These are phyloP conservation scores for Fusarium sp. DNA, from an alignment of 2,329 filamentous ascomycete genomes.

Conservation along the genomic window DNA sequence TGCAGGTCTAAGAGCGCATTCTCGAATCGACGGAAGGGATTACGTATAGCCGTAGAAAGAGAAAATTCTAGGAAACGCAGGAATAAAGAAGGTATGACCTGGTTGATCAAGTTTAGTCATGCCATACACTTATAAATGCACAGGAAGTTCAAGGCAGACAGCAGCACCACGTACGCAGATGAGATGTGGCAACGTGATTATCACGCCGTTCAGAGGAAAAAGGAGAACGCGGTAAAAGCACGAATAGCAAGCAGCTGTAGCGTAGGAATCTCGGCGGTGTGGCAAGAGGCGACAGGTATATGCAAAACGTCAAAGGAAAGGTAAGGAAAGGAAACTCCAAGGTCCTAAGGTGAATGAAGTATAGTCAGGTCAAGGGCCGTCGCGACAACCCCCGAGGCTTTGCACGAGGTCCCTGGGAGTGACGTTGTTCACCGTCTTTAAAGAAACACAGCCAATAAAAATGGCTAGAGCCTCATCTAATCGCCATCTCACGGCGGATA, in stretches of 20 bases:
- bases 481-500: neutral
- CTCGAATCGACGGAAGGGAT: conserved; percentile 2
- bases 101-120: conserved; percentile 7
- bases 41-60: neutral
- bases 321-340: neutral
- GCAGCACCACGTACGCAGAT: conserved; percentile 29
- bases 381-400: conserved; percentile 17
- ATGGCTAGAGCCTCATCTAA: neutral
- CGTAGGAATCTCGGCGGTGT: neutral
- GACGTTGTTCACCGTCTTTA: conserved; percentile 27
- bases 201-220: neutral
- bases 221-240: conserved; percentile 13
- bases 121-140: neutral
- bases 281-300: conserved; percentile 15
- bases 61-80: neutral
- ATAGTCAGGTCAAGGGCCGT: neutral
- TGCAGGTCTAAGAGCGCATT: conserved; percentile 35
- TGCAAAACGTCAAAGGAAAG: neutral
- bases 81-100: neutral
- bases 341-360: neutral
- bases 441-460: conserved; percentile 19
- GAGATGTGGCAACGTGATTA: conserved; percentile 21
- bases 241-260: neutral
- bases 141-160: conserved; percentile 34
- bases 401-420: conserved; percentile 31